Percentiles rank a stretch among this genome's conserved stretches.
Evolutionary conservation across 1,284 basidiomycete genomes (phyloP).

Genomic region (Tilletia walkeri): DNA sequence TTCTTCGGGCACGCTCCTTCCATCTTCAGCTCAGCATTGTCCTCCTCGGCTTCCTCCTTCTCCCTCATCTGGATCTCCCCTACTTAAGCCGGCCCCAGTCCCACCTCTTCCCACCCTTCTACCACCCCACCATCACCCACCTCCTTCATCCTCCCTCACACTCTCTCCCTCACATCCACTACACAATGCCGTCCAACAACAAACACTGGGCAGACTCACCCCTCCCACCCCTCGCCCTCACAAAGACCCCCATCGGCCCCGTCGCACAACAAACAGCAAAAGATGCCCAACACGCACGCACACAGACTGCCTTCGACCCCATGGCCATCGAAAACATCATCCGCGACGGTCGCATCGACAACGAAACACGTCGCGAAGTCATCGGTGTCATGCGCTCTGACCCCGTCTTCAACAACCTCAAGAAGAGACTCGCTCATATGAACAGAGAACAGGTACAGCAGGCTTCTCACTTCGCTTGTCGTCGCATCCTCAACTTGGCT

Average conservation of each 20-base stretch:
- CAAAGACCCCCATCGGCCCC: constrained; percentile 40
- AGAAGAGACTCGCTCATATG: constrained; percentile 48
- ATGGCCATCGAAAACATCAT: constrained; percentile 41
- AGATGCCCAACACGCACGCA: constrained; percentile 38
- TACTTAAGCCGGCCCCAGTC: too few species aligned
- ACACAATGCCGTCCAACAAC: too few species aligned
- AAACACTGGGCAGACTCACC: constrained; percentile 13
- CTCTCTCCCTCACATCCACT: too few species aligned
- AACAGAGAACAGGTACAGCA: constrained; percentile 49
- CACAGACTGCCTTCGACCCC: constrained; percentile 37
- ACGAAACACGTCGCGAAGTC: constrained; percentile 37
- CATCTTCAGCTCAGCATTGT: too few species aligned
- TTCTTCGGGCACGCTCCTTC: too few species aligned
- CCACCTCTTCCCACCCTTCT: too few species aligned
- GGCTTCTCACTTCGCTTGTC: constrained; percentile 44
- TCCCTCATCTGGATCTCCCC: too few species aligned
- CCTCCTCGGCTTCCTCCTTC: too few species aligned
- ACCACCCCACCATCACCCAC: too few species aligned
- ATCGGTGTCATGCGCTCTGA: constrained; percentile 38
- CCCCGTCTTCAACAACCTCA: constrained; percentile 45
- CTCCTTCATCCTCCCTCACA: too few species aligned
- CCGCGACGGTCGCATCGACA: constrained; percentile 44
- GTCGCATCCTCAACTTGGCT: constrained; percentile 42
- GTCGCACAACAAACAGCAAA: constrained; percentile 35
- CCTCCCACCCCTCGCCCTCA: constrained; percentile 17